Evolutionary conservation across 2,329 filamentous ascomycete species (phyloP), one percentile per base, ranked within the genome.

Genomic region (Lomentospora prolificans): DNA sequence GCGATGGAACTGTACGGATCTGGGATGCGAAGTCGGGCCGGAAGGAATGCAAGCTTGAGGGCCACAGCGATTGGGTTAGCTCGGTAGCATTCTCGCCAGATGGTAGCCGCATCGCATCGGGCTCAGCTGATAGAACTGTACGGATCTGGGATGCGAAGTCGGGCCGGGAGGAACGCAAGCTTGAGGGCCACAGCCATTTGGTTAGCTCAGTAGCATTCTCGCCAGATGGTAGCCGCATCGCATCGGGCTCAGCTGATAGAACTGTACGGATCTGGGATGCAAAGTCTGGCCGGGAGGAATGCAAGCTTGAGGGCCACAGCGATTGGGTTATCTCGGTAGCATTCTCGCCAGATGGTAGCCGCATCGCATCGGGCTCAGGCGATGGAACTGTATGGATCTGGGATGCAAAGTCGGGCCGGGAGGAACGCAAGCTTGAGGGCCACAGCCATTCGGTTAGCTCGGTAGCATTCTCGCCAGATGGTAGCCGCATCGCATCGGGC

Each of bases 61-160:
- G 55, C 44, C 51, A 55, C 50, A 14, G 22, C 14, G 41, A 39
- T n/a, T 27, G 10, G 12, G 46, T 61, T 3, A n/a, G 9, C 3
- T 59, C 57, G 56, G 57, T 64, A 14, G 61, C 50, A 10, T 63
- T 64, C 58, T 61, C 57, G 31, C 36, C 53, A 1, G 30, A 58
- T 44, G 53, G 39, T 3, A 33, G 51, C 25, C 55, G 25, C 12
- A 41, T 62, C 3, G 55, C 39, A 36, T 61, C 60, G 2, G 57
- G 51, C 2, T 60, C 58, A 4, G 2, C n/a, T 27, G 60, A 61
- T 33, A 22, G 50, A 1, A 59, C 57, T 1, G 27, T 61, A 17
- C 59, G 56, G 44, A 53, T 61, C 39, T 61, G 61, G 60, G 53
- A 60, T 51, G 17, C 46, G 5, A 31, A 53, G 8, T 56, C 55